A percentile compares a stretch with the other conserved stretches of the same genome.
Evolutionary conservation across 805 yeast genomes (phyloP).

Genomic region (Spathaspora gorwiae): DNA sequence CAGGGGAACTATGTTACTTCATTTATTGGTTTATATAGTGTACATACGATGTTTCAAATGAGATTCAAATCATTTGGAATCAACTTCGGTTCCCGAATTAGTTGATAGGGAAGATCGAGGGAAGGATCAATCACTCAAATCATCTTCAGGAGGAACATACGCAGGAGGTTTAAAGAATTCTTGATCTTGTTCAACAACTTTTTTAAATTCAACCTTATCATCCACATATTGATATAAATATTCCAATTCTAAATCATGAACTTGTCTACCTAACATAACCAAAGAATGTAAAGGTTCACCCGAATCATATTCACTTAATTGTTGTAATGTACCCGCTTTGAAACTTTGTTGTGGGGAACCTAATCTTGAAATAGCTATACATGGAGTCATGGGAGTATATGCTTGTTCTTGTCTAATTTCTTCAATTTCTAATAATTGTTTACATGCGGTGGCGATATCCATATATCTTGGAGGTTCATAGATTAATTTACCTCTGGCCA

Average conservation of each 20-base stretch:
- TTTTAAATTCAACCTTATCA: conserved; percentile 47
- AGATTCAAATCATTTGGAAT: too few species aligned
- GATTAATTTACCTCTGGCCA: conserved; percentile 86
- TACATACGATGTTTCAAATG: too few species aligned
- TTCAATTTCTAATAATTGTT: conserved; percentile 84
- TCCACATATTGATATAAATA: conserved; percentile 74
- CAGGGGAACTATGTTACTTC: too few species aligned
- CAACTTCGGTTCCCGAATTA: too few species aligned
- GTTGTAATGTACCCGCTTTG: conserved; percentile 77
- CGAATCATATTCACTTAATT: conserved; percentile 76
- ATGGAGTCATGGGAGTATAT: conserved; percentile 83
- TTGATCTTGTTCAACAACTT: conserved; percentile 51
- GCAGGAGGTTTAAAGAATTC: conserved; percentile 72
- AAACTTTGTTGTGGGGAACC: conserved; percentile 83
- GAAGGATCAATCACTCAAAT: conserved; percentile 11
- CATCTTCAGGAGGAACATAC: conserved; percentile 46
- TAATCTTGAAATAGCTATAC: conserved; percentile 86
- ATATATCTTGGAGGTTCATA: conserved; percentile 97
- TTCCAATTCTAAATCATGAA: conserved; percentile 89
- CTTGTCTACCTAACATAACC: conserved; percentile 86
- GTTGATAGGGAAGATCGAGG: not conserved
- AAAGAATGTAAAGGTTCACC: conserved; percentile 95
- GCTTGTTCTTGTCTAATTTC: conserved; percentile 70
- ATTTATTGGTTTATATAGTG: too few species aligned
- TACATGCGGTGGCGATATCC: conserved; percentile 86